These are phyloP conservation scores for Dittrichia graveolens DNA, from an alignment of 129 eudicot genomes.

Conservation along the genomic window DNA sequence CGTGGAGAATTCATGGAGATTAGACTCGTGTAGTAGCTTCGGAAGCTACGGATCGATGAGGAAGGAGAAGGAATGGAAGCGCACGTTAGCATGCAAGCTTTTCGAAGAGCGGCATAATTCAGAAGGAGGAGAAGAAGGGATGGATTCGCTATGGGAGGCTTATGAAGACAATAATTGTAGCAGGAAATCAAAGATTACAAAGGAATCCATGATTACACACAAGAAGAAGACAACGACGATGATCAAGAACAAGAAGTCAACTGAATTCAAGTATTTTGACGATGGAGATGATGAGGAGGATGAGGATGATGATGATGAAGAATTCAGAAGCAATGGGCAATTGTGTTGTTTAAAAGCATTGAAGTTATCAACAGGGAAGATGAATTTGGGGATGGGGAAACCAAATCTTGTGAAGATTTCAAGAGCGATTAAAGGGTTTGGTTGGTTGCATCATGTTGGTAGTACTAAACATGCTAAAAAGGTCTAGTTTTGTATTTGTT, in stretches of 20 bases:
- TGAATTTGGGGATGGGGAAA: conserved; percentile 90
- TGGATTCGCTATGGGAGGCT: conserved; percentile 92
- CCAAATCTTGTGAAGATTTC: conserved; percentile 74
- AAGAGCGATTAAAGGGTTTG: conserved; percentile 81
- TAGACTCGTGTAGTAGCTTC: conserved; percentile 31
- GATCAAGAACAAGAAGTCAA: conserved; percentile 31
- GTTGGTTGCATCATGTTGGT: conserved; percentile 76
- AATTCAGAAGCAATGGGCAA: conserved; percentile 47
- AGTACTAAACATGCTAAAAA: conserved; percentile 63
- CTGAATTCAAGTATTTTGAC: conserved; percentile 32
- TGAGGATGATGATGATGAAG: conserved; percentile 54
- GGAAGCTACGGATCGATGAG: conserved; percentile 87
- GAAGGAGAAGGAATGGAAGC: conserved; percentile 87
- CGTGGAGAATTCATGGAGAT: conserved; percentile 1
- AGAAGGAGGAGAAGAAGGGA: conserved; percentile 66
- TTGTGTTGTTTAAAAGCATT: conserved; percentile 87
- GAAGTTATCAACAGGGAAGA: conserved; percentile 87
- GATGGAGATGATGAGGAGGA: conserved; percentile 39
- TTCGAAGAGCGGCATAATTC: conserved; percentile 63
- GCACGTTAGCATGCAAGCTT: conserved; percentile 88
- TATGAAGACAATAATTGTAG: conserved; percentile 53
- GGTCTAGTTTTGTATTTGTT: conserved; percentile 24
- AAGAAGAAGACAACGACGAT: conserved; percentile 30
- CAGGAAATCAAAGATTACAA: conserved; percentile 23
- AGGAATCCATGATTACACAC: not conserved